phyloP scores from a whole-genome alignment of 2,329 filamentous ascomycete genomes.

The Byssothecium circinans region DNA sequence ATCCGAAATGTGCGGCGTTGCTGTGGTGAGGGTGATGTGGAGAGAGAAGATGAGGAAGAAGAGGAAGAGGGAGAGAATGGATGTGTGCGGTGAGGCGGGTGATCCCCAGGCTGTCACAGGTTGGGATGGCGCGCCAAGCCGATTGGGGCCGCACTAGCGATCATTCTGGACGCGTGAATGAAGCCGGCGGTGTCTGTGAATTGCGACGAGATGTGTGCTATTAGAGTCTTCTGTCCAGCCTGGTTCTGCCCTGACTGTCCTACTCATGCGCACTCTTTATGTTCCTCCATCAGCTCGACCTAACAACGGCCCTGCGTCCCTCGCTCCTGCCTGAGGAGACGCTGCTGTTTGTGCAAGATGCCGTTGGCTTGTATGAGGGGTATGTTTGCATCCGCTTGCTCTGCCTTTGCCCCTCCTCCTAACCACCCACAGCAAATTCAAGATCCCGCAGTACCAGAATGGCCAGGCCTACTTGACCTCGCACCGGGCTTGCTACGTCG shows the following conservation, averaged over 20 bases:
- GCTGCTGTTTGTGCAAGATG: conserved; percentile 94
- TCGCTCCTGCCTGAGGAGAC: conserved; percentile 91
- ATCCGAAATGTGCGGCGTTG: neutral
- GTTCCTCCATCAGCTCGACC: conserved; percentile 94
- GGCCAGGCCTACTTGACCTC: conserved; percentile 96
- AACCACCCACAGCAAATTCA: conserved; percentile 72
- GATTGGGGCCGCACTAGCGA: neutral
- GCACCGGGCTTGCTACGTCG: conserved; percentile 92
- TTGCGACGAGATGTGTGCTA: no score
- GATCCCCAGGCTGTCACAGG: no score
- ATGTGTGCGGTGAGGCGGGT: neutral
- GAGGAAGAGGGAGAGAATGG: neutral
- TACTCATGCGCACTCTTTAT: conserved; percentile 65
- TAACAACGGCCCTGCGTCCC: conserved; percentile 94
- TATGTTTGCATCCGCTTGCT: conserved; percentile 56
- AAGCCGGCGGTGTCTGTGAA: no score
- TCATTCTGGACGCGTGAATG: neutral
- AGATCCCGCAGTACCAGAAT: conserved; percentile 90
- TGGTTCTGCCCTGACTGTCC: neutral
- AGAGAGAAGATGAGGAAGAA: neutral
- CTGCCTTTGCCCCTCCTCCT: conserved; percentile 4
- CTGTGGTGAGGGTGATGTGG: neutral
- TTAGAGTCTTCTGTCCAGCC: no score
- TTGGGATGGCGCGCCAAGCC: neutral
- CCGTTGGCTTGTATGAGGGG: conserved; percentile 97